Evolutionary conservation across 495 filamentous ascomycete species (phyloP).

Genomic region (Aspergillus leporis): DNA sequence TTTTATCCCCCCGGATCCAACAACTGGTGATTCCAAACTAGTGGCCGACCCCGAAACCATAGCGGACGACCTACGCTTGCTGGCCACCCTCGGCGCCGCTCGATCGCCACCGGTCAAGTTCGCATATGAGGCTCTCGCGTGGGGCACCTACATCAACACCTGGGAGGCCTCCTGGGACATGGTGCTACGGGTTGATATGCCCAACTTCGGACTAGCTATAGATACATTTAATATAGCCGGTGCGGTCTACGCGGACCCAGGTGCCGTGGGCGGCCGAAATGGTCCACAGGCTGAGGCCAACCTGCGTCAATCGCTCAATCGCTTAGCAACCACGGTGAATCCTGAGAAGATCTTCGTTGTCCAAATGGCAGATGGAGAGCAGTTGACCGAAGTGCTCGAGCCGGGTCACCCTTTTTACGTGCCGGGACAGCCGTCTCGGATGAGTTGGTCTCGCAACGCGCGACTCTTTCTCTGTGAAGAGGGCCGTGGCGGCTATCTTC

Average conservation of each 20-base stretch:
- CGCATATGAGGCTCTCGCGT: constrained; percentile 65
- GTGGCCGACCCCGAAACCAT: constrained; percentile 45
- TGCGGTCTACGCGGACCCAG: constrained; percentile 61
- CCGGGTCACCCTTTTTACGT: constrained; percentile 58
- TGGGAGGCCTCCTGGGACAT: constrained; percentile 69
- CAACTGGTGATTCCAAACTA: constrained; percentile 30
- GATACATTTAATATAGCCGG: constrained; percentile 72
- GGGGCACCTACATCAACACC: constrained; percentile 61
- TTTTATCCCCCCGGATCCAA: constrained; percentile 51
- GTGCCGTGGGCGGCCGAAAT: constrained; percentile 39
- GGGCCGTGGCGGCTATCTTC: constrained; percentile 61
- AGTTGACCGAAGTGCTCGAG: constrained; percentile 48
- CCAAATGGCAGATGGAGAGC: constrained; percentile 68
- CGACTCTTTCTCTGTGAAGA: constrained; percentile 64
- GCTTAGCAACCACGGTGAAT: constrained; percentile 50
- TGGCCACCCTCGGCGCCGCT: constrained; percentile 55
- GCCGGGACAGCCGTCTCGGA: constrained; percentile 54
- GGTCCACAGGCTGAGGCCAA: constrained; percentile 35
- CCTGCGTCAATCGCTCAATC: neutral
- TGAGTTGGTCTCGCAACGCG: constrained; percentile 74
- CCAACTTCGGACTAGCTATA: constrained; percentile 67
- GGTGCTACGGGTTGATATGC: constrained; percentile 54
- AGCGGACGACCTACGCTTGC: constrained; percentile 54
- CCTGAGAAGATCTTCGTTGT: constrained; percentile 64
- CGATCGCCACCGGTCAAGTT: constrained; percentile 56